Evolutionary conservation across 2,329 filamentous ascomycete species (phyloP), one percentile per base, ranked within the genome.

Genomic region (Coniochaeta hoffmannii): DNA sequence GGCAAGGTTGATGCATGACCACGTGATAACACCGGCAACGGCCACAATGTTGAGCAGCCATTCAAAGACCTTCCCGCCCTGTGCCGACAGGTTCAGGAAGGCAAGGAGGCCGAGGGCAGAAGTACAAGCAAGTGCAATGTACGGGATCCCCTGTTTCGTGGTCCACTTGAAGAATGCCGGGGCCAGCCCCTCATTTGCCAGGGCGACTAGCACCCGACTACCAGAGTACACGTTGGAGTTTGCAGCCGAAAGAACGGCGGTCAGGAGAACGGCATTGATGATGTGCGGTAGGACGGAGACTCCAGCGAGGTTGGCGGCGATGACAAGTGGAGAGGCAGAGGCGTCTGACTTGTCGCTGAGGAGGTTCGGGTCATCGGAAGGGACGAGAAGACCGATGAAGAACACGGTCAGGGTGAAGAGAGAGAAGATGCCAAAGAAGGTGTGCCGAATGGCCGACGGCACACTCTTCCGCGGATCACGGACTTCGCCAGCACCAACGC

Each of bases 201-300:
- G 76, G 10, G 81, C 83, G 59, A 89, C 77, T 34, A 90, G 75
- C 38, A 87, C 85, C 24, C 87, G 83, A 56, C 81, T 86, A 57
- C 83, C 84, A 41, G 86, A 87, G 72, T 89, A 90, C 57, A 91
- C 79, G 71, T 89, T 89, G 14, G 87, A 88, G 71, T 88, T 90
- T 57, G 87, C 89, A 6, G 89, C 88, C 0, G 87, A 89, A 62
- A 90, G 82, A 8, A 91, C 89, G 3, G 88, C 88, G 0, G 88
- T 89, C 22, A 93, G 76, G 10, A 93, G 81, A 8, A 90, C 84
- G 15, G 83, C 88, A 69, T 93, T 93, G 76, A 93, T 85, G 65
- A 92, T 85, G 62, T 82, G 74, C 6, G 83, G 80, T 4, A 90
- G 79, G 3, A 81, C 78, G 8, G 73, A 71, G 56, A 89, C 83